Evolutionary conservation across 768 basidiomycete species (phyloP).

Genomic region (Termitomyces eurrhizus): DNA sequence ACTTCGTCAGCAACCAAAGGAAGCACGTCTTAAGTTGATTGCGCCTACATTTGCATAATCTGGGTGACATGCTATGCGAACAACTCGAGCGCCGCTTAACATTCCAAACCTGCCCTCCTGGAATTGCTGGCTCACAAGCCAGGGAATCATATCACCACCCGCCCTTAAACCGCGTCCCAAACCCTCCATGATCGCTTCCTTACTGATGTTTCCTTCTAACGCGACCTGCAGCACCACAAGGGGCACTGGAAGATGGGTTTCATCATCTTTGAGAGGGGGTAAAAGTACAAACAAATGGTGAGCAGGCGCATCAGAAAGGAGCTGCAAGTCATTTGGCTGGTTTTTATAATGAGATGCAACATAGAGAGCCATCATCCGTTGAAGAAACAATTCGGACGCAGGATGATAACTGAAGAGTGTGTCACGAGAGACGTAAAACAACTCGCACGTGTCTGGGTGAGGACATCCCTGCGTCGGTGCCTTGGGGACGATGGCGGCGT

Average conservation of each 20-base stretch:
- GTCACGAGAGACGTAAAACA: conserved; percentile 94
- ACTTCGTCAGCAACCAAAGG: conserved; percentile 5
- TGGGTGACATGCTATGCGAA: conserved; percentile 93
- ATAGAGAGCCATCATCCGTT: conserved; percentile 97
- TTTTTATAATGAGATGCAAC: conserved; percentile 99
- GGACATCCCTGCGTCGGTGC: conserved; percentile 70
- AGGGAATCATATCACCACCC: conserved; percentile 97
- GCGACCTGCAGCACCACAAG: conserved; percentile 96
- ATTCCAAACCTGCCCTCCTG: conserved; percentile 93
- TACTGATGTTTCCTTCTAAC: conserved; percentile 89
- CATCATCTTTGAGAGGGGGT: conserved; percentile 88
- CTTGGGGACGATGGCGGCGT: conserved; percentile 63
- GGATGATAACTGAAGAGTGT: conserved; percentile 97
- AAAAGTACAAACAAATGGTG: conserved; percentile 95
- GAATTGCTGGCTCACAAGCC: conserved; percentile 93
- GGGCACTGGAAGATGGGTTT: conserved; percentile 89
- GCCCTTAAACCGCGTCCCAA: conserved; percentile 79
- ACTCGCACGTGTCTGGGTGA: conserved; percentile 89
- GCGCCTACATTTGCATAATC: conserved; percentile 82
- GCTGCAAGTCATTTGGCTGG: conserved; percentile 97
- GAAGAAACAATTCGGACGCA: conserved; percentile 95
- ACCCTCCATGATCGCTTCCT: conserved; percentile 81
- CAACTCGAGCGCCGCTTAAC: conserved; percentile 87
- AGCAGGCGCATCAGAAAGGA: conserved; percentile 94
- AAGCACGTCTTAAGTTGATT: background rate